Evolutionary conservation across 2,329 filamentous ascomycete genomes (phyloP), one percentile per base, ranked within the genome.

Genomic region (Grosmannia clavigera): DNA sequence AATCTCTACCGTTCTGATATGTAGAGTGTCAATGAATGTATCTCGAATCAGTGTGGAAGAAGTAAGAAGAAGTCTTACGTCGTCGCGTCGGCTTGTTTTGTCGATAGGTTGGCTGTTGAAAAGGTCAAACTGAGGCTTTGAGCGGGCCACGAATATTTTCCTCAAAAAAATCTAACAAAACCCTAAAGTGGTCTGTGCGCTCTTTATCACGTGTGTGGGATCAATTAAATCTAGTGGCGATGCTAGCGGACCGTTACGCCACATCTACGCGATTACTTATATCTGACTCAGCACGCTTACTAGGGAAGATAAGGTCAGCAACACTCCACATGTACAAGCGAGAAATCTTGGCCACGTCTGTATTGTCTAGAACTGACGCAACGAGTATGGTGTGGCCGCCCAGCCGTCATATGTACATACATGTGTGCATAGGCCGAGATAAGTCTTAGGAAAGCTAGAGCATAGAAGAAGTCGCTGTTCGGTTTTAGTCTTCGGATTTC

Each of bases 1-100:
- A 58, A 57, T 61, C 54, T 57, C 54, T 60, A 58, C 60, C 29
- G 57, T 53, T 29, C 56, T 59, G 33, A 68, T 72, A 71, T 70
- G 70, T 3, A 43, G 12, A 54, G 50, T 25, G 51, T 55, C 27
- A 59, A 54, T 22, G 53, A 52, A 31, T 22, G 2, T 5, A 31
- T 31, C 7, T 29, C 43, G 29, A 14, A 46, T 31, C 12, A 29
- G 25, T 3, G 29, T 31, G 38, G 46, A 35, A 40, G 19, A 38
- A 27, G 46, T 53, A 50, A 6, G 57, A 50, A 51, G 48, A 50
- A 38, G 29, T 61, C 61, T 63, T 64, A 64, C 62, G 58, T 64
- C 61, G 64, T 65, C 64, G 61, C 63, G 62, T 64, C 62, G 62
- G 64, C 60, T 61, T 61, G 59, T 43, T 61, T 58, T 63, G 62